Evolutionary conservation across 352 stramenopile species (phyloP), one percentile per base, ranked within the genome.

Genomic region (Phytophthora cactorum): DNA sequence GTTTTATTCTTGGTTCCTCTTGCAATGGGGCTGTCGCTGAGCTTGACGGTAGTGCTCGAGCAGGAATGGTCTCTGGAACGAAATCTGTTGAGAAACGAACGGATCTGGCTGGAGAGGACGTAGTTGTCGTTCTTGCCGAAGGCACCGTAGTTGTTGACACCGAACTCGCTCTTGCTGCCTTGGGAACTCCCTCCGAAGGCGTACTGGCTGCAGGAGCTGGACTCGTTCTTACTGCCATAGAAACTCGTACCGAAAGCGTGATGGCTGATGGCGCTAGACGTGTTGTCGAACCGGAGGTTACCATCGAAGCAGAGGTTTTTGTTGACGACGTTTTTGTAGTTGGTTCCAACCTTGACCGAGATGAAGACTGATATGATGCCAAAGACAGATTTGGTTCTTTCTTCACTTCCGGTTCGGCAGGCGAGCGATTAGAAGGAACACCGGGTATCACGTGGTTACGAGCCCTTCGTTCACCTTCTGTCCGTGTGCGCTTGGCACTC

Each of bases 401-500:
- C 22, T 49, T 59, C 10, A 59, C 43, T 29, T 54, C 28, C 25
- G 38, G 5, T 52, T 47, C 52, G 12, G 15, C 6, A 12, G 32
- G 6, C 3, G 39, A 51, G 25, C 15, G 25, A 52, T 14, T 59
- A 2, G 22, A 52, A 29, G 58, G 11, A 1, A 47, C 15, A 14
- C 31, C 44, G 36, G 52, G 11, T 5, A 22, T 52, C 34, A 41
- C 36, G 41, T 45, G 27, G n/a, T 12, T 52, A 36, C 36, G 52
- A 29, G 14, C 22, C 17, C 11, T 29, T 25, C 14, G 5, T 50
- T 58, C 44, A 17, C 3, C 22, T 50, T 70, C 44, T 17, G 57
- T 51, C n/a, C 58, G 41, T 31, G 45, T 54, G 12, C 69, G 69
- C 17, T 77, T 77, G 44, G 14, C 67, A 10, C 44, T 57, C 27